Conservation (phyloP, 2,329 filamentous ascomycete genomes). For the Byssochlamys sp. region DNA sequence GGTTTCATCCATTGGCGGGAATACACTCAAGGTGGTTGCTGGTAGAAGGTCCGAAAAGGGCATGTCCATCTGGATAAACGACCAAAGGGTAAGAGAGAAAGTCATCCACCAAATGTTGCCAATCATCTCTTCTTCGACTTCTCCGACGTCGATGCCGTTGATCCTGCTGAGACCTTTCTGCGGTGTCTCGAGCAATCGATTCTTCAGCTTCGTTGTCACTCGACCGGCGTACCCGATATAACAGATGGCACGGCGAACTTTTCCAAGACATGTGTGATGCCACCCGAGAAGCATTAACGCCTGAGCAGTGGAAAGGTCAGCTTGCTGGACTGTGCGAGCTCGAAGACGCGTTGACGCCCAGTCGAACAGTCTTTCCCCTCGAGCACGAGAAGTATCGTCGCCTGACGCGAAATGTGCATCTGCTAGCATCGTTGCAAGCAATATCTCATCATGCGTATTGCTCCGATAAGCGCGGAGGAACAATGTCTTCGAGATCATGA, state of each 20-base stretch:
- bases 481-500: slow-evolving; percentile 35
- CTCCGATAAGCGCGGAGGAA: slow-evolving; percentile 31
- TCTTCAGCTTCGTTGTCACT: slow-evolving; percentile 23
- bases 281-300: slow-evolving; percentile 29
- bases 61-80: slow-evolving; percentile 27
- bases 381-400: slow-evolving; percentile 16
- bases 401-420: slow-evolving; percentile 30
- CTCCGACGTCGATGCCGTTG: slow-evolving; percentile 34
- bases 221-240: slow-evolving; percentile 27
- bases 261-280: slow-evolving; percentile 25
- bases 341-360: slow-evolving; percentile 28
- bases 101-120: slow-evolving; percentile 34
- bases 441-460: slow-evolving; percentile 31
- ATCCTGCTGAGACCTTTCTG: slow-evolving; percentile 25
- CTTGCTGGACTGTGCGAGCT: slow-evolving; percentile 11
- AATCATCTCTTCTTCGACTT: slow-evolving; percentile 33
- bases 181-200: slow-evolving; percentile 13
- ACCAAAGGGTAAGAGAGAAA: slow-evolving; percentile 32
- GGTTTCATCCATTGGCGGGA: slow-evolving; percentile 13
- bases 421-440: slow-evolving; percentile 32
- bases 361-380: slow-evolving; percentile 23
- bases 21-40: slow-evolving; percentile 5
- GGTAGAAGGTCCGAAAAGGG: slow-evolving; percentile 11
- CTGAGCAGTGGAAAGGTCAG: slow-evolving; percentile 18
- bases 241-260: slow-evolving; percentile 26